A percentile compares a stretch with the other conserved stretches of the same genome.
Evolutionary conservation across 73 alveolate species (phyloP).

Genomic region (Diophrys appendiculata): DNA sequence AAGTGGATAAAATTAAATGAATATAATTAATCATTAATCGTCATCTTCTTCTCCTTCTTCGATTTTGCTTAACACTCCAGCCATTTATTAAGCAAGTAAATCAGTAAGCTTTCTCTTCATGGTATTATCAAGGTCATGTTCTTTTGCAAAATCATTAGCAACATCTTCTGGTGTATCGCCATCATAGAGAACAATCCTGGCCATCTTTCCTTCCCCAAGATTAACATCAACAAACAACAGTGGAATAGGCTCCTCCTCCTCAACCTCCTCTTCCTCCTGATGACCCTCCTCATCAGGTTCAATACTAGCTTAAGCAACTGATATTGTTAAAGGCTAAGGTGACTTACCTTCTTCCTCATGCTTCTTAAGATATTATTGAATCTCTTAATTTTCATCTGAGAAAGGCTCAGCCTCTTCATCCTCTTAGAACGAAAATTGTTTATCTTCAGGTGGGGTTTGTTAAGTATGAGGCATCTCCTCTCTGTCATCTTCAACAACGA

Average conservation of each 20-base stretch:
- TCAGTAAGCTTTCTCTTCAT: conserved; percentile 18
- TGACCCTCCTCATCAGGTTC: conserved; percentile 13
- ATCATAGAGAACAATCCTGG: conserved; percentile 92
- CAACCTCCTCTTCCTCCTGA: conserved; percentile 11
- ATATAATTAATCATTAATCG: no score
- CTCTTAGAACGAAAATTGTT: no score
- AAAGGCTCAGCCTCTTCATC: no score
- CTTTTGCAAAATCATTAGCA: conserved; percentile 86
- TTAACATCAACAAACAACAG: conserved; percentile 30
- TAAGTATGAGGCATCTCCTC: no score
- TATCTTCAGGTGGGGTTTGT: no score
- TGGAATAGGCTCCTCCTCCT: conserved; percentile 22
- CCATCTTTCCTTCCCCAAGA: conserved; percentile 4
- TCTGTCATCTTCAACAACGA: no score
- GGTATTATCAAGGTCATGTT: conserved; percentile 13
- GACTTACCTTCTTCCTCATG: no score
- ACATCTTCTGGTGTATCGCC: conserved; percentile 95
- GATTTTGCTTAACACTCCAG: conserved; percentile 16
- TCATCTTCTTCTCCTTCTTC: conserved; percentile 24
- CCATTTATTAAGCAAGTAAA: conserved; percentile 4
- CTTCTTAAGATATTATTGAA: no score
- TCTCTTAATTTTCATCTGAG: no score
- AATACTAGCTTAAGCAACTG: no score
- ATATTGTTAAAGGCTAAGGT: no score
- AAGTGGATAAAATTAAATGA: no score